phyloP scores from a whole-genome alignment of 2,329 filamentous ascomycete species.

The Blumeriella jaapii region DNA sequence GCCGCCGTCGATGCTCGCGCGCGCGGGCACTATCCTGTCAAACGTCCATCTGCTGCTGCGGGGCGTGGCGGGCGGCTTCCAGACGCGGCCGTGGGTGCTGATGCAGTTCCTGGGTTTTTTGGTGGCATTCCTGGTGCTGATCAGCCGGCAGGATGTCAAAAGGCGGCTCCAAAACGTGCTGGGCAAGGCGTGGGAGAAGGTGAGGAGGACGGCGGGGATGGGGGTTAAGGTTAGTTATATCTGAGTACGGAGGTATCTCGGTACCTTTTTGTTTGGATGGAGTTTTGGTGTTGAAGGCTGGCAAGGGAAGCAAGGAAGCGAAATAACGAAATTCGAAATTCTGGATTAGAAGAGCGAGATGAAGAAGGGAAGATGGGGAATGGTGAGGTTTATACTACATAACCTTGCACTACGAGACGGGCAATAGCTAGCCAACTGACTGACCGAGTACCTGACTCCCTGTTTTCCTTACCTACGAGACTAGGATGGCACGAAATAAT shows the following conservation, averaged over 20 bases:
- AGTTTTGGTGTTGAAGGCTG: too few relatives aligned
- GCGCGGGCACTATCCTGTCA: constrained; percentile 39
- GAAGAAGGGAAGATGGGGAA: too few relatives aligned
- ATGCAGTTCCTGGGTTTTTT: constrained; percentile 65
- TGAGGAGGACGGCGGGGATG: constrained; percentile 61
- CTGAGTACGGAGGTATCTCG: constrained; percentile 31
- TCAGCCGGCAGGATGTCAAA: constrained; percentile 64
- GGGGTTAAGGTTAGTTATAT: constrained; percentile 97
- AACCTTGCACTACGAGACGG: too few relatives aligned
- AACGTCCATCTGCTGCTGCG: constrained; percentile 42
- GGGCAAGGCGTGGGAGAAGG: constrained; percentile 50
- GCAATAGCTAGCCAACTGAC: too few relatives aligned
- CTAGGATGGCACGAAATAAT: too few relatives aligned
- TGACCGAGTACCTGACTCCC: too few relatives aligned
- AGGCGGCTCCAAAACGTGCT: constrained; percentile 62
- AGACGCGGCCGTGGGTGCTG: constrained; percentile 44
- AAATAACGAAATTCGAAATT: too few relatives aligned
- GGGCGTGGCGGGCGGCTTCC: constrained; percentile 38
- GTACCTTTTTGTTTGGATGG: too few relatives aligned
- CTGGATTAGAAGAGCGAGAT: too few relatives aligned
- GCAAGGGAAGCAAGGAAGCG: too few relatives aligned
- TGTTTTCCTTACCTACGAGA: too few relatives aligned
- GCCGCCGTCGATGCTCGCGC: constrained; percentile 19
- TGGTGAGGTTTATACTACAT: too few relatives aligned
- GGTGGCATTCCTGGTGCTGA: constrained; percentile 62